A percentile compares a stretch with the other conserved stretches of the same genome.
Evolutionary conservation across 1,284 basidiomycete species (phyloP).

Genomic region (Cutaneotrichosporon dermatis): DNA sequence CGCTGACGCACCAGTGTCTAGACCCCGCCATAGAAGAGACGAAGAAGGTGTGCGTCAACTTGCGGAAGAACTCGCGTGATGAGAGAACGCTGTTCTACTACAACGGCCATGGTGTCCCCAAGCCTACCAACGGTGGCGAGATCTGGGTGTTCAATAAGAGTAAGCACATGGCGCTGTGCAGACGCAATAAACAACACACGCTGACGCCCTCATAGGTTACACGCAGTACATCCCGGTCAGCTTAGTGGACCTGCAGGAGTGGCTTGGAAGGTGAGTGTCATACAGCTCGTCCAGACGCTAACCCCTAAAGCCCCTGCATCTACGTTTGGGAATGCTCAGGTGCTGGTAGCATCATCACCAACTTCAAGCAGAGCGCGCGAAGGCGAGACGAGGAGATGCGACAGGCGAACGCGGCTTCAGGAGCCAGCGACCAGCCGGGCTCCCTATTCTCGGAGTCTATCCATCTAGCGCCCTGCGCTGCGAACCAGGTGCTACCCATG

Average conservation of each 20-base stretch:
- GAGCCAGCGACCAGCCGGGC: constrained; percentile 53
- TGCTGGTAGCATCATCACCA: constrained; percentile 86
- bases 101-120: constrained; percentile 97
- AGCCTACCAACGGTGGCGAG: constrained; percentile 92
- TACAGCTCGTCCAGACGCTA: constrained; percentile 2
- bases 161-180: constrained; percentile 20
- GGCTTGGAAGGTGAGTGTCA: constrained; percentile 60
- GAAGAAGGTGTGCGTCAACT: constrained; percentile 77
- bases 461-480: constrained; percentile 90
- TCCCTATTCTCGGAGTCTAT: constrained; percentile 81
- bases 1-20: constrained; percentile 56
- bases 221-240: constrained; percentile 98
- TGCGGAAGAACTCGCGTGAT: constrained; percentile 85
- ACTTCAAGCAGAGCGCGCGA: constrained; percentile 84
- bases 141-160: constrained; percentile 97
- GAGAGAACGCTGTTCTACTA: constrained; percentile 96
- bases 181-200: not conserved
- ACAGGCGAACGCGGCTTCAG: constrained; percentile 25
- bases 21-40: constrained; percentile 95
- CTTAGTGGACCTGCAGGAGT: constrained; percentile 83
- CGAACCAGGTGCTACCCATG: constrained; percentile 87
- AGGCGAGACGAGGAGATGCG: constrained; percentile 70
- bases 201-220: constrained; percentile 56
- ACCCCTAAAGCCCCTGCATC: constrained; percentile 73
- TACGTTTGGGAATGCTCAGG: constrained; percentile 99